Conservation (phyloP, 805 yeast species). For the Kodamaea lidongshanica region DNA sequence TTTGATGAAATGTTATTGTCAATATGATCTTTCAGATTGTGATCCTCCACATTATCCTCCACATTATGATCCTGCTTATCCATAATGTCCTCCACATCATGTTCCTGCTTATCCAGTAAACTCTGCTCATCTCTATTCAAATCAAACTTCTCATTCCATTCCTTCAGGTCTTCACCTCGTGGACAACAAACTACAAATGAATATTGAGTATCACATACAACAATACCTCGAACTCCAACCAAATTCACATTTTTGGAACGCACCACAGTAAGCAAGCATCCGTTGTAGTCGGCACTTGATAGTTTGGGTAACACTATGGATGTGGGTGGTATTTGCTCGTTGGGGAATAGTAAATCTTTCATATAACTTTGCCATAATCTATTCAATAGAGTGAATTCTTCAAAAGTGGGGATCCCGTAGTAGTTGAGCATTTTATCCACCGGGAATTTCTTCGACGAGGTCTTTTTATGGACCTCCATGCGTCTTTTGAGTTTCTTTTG, state of each 20-base stretch:
- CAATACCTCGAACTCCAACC: conserved; percentile 66
- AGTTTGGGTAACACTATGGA: conserved; percentile 46
- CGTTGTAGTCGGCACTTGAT: conserved; percentile 76
- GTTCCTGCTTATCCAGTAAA: conserved; percentile 21
- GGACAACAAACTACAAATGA: conserved; percentile 58
- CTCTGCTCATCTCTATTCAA: conserved; percentile 10
- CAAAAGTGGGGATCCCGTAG: conserved; percentile 36
- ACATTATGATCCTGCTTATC: too few species aligned
- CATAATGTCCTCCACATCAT: too few species aligned
- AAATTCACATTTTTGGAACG: conserved; percentile 51
- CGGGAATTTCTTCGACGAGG: conserved; percentile 20
- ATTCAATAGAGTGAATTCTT: conserved; percentile 49
- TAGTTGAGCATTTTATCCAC: conserved; percentile 17
- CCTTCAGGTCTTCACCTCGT: conserved; percentile 24
- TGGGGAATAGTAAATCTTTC: conserved; percentile 44
- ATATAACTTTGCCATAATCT: conserved; percentile 72
- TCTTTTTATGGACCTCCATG: conserved; percentile 26
- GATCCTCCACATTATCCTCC: too few species aligned
- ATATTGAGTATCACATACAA: conserved; percentile 78
- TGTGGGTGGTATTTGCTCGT: conserved; percentile 19
- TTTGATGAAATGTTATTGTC: too few species aligned
- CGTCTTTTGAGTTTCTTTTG: conserved; percentile 37
- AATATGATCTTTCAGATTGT: too few species aligned
- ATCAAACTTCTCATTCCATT: conserved; percentile 27
- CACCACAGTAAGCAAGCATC: conserved; percentile 57